phyloP scores from a whole-genome alignment of 2,329 filamentous ascomycete species.

The Sordariomycetes sp. region DNA sequence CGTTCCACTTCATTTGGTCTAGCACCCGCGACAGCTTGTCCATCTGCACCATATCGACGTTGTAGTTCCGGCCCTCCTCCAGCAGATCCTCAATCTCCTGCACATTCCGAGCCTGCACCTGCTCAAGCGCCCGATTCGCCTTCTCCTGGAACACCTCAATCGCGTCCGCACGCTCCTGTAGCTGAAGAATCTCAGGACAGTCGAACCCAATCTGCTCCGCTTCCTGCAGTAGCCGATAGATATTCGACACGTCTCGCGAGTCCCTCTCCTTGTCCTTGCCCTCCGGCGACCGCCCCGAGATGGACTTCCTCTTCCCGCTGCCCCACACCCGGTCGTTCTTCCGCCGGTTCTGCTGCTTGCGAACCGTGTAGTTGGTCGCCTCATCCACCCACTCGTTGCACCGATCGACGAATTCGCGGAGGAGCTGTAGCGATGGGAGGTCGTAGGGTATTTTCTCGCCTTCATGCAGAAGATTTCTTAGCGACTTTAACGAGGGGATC shows the following conservation, averaged over 20 bases:
- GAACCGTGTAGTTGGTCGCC: slow-evolving; percentile 87
- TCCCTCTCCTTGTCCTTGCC: slow-evolving; percentile 63
- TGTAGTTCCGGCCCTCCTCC: slow-evolving; percentile 80
- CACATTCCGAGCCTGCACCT: slow-evolving; percentile 47
- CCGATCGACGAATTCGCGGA: slow-evolving; percentile 83
- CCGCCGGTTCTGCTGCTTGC: slow-evolving; percentile 92
- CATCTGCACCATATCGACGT: slow-evolving; percentile 82
- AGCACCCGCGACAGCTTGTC: slow-evolving; percentile 69
- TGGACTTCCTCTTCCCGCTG: slow-evolving; percentile 56
- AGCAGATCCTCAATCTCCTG: slow-evolving; percentile 78
- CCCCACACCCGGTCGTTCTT: slow-evolving; percentile 88
- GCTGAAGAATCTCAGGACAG: slow-evolving; percentile 74
- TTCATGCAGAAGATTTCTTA: slow-evolving; percentile 76
- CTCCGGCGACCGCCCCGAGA: slow-evolving; percentile 42
- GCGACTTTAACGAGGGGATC: slow-evolving; percentile 71
- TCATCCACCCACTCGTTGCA: slow-evolving; percentile 98
- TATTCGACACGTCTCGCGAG: slow-evolving; percentile 76
- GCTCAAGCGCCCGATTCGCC: slow-evolving; percentile 57
- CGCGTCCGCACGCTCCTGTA: slow-evolving; percentile 73
- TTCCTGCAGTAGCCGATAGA: slow-evolving; percentile 69
- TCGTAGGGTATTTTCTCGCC: slow-evolving; percentile 93
- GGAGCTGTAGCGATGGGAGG: slow-evolving; percentile 65
- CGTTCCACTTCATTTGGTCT: slow-evolving; percentile 80
- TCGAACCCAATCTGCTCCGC: slow-evolving; percentile 86
- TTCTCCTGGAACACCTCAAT: slow-evolving; percentile 76